phyloP scores from a whole-genome alignment of 2,329 filamentous ascomycete genomes.

The Colletotrichum plurivorum region DNA sequence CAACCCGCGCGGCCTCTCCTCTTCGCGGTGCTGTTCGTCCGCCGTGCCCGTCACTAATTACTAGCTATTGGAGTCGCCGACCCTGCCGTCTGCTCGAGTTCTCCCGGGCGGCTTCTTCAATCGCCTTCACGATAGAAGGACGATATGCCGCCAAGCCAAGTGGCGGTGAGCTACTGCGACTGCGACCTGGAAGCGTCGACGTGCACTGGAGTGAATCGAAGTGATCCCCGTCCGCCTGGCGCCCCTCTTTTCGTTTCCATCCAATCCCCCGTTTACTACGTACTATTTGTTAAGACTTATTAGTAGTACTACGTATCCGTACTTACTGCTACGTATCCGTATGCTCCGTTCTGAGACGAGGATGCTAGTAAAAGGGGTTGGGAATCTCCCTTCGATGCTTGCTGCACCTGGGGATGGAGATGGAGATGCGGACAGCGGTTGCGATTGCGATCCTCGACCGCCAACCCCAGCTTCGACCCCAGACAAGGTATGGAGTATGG shows the following conservation, averaged over 20 bases:
- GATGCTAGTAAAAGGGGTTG: conserved; percentile 21
- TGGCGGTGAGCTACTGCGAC: conserved; percentile 37
- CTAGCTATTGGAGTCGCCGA: not conserved
- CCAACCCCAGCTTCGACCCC: conserved; percentile 11
- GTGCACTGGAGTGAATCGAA: not conserved
- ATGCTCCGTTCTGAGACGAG: not conserved
- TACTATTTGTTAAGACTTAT: too few relatives aligned
- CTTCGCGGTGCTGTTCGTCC: conserved; percentile 1
- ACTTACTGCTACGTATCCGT: too few relatives aligned
- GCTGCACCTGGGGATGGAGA: conserved; percentile 5
- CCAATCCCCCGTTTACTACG: conserved; percentile 12
- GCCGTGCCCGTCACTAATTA: not conserved
- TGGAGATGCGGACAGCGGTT: conserved; percentile 12
- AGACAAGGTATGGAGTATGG: not conserved
- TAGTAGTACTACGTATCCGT: too few relatives aligned
- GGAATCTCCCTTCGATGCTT: conserved; percentile 32
- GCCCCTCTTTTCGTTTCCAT: conserved; percentile 14
- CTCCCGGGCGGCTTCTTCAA: conserved; percentile 3
- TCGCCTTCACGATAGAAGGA: conserved; percentile 3
- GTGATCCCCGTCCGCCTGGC: conserved; percentile 6
- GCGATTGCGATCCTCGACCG: conserved; percentile 1
- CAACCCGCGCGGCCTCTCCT: not conserved
- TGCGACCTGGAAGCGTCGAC: conserved; percentile 24
- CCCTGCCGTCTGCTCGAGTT: conserved; percentile 17
- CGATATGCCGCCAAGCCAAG: conserved; percentile 34